Conservation (phyloP, 208 protist genomes). For the Crithidia thermophila region DNA sequence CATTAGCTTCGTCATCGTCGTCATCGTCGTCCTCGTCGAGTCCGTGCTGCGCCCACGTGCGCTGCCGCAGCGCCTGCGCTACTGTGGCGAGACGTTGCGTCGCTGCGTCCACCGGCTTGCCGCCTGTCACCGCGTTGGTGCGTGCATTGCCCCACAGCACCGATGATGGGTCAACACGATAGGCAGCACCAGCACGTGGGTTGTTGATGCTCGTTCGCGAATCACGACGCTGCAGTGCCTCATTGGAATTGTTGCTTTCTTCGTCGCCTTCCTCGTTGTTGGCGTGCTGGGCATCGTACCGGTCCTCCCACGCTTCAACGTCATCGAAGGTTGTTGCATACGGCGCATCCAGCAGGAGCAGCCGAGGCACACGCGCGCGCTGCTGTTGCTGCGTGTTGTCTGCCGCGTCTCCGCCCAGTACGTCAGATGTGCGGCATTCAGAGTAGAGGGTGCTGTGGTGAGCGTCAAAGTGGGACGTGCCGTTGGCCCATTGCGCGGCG, state of each 20-base stretch:
- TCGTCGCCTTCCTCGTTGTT: slow-evolving; percentile 19
- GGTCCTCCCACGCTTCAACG: slow-evolving; percentile 16
- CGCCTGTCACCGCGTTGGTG: neutral
- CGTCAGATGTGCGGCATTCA: slow-evolving; percentile 38
- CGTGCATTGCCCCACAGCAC: neutral
- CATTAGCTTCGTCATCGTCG: slow-evolving; percentile 10
- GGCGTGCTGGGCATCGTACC: slow-evolving; percentile 8
- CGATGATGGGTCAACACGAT: too few relatives aligned
- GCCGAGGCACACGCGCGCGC: slow-evolving; percentile 53
- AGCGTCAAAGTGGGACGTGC: slow-evolving; percentile 69
- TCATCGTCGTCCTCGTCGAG: slow-evolving; percentile 20
- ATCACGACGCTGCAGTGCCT: too few relatives aligned
- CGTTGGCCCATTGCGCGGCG: slow-evolving; percentile 88
- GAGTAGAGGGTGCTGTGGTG: slow-evolving; percentile 72
- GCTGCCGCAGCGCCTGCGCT: slow-evolving; percentile 12
- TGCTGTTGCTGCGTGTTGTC: slow-evolving; percentile 13
- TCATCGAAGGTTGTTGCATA: slow-evolving; percentile 62
- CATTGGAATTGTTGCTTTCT: slow-evolving; percentile 4
- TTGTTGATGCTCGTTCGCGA: too few relatives aligned
- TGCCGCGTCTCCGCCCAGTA: too few relatives aligned
- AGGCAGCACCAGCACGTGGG: too few relatives aligned
- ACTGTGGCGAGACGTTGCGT: neutral
- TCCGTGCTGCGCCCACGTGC: slow-evolving; percentile 13
- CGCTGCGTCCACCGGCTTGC: neutral
- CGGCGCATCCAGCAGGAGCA: slow-evolving; percentile 78